Base-by-base conservation (phyloP, 116 monocot genomes). In the Phalaenopsis hybrid region DNA sequence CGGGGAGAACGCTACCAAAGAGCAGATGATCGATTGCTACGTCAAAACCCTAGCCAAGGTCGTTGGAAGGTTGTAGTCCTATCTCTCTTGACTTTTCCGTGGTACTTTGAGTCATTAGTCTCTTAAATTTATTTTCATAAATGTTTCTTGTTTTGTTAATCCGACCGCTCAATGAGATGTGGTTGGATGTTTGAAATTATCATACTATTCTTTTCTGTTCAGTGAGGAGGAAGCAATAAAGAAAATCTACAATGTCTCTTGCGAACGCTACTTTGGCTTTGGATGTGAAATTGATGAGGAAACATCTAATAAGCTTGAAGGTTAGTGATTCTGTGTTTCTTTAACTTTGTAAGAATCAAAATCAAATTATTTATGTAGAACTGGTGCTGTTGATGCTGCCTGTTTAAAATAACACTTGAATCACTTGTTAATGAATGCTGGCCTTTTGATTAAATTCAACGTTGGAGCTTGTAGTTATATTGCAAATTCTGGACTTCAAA, bases 11-110 rank as follows among this genome's bases (percentile, higher is more conserved):
- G 94, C 92, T 50, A 84, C 89, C 65, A 94, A 94, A 86, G 89
- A 92, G 90, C 92, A 92, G 80, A 92, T 94, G 94, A 92, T 94
- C 82, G 94, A 92, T 69, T 94, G 94, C 81, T 94, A 92, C 81
- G 84, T 94, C 74, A 74, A 94, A 82, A 94, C 92, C 83, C 89
- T 92, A 16, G 89, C 92, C 77, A 85, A 94, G 85, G 92, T 90
- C 74, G 50, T 94, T 45, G 92, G 89, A 50, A 92, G 94, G 90
- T 94, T 45, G 63, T 6, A 44, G 8, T 77, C 21, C 77, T 28
- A 28, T 20, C 9, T 52, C 4, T n/a, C 18, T 3, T 18, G 0
- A 20, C 15, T 4, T 52, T 1, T 76, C 49, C 25, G 2, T 51
- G 1, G 25, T 77, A 0, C 13, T 77, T 49, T 51, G 10, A 44